phyloP scores from a whole-genome alignment of 2,329 filamentous ascomycete genomes.

The Stagonosporopsis rhizophila region DNA sequence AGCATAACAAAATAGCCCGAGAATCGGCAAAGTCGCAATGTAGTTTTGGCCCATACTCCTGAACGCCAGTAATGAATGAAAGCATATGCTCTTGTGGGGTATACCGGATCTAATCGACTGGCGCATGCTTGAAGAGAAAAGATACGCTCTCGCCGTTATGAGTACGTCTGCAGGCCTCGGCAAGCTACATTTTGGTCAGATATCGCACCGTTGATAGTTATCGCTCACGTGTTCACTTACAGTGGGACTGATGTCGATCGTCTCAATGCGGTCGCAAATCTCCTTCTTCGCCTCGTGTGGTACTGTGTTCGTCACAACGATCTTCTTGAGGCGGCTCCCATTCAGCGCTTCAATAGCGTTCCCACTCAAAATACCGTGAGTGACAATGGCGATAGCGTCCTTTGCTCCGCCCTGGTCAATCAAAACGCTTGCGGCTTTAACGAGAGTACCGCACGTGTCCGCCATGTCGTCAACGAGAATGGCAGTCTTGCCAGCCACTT shows the following conservation, averaged over 20 bases:
- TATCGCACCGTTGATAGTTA: neutral
- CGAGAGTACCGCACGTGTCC: slow-evolving; percentile 88
- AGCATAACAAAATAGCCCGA: slow-evolving; percentile 12
- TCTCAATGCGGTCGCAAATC: slow-evolving; percentile 79
- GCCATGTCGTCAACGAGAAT: slow-evolving; percentile 99
- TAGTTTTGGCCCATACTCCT: slow-evolving; percentile 21
- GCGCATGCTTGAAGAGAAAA: slow-evolving; percentile 73
- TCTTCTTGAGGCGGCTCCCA: slow-evolving; percentile 73
- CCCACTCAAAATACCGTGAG: slow-evolving; percentile 88
- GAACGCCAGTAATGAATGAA: slow-evolving; percentile 27
- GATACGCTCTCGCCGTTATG: slow-evolving; percentile 75
- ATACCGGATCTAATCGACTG: slow-evolving; percentile 50
- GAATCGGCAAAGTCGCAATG: slow-evolving; percentile 12
- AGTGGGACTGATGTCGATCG: slow-evolving; percentile 90
- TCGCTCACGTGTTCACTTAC: slow-evolving; percentile 44
- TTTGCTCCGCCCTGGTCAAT: slow-evolving; percentile 80
- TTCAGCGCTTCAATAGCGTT: slow-evolving; percentile 88
- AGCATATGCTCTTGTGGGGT: slow-evolving; percentile 16
- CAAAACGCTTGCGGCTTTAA: slow-evolving; percentile 88
- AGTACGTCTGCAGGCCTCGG: slow-evolving; percentile 74
- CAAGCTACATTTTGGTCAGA: slow-evolving; percentile 55
- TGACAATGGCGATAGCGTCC: slow-evolving; percentile 93
- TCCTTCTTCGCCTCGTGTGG: slow-evolving; percentile 81
- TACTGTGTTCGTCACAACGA: slow-evolving; percentile 92
- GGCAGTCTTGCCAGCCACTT: slow-evolving; percentile 87